These are phyloP conservation scores for Neonectria magnoliae DNA, from an alignment of 2,329 filamentous ascomycete species.

Conservation along the genomic window DNA sequence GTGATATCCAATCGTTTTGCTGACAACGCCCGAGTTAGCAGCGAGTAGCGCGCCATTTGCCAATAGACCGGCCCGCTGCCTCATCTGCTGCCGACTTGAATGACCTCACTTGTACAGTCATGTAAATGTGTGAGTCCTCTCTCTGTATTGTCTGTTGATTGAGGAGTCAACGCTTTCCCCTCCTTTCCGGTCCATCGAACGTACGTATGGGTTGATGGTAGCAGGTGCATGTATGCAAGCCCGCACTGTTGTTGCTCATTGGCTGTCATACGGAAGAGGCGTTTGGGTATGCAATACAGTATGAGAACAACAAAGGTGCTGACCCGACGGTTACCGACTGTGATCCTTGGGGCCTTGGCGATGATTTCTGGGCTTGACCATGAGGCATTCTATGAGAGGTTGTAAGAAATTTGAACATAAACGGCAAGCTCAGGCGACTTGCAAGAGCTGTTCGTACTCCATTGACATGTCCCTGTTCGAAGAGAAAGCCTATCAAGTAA, in stretches of 20 bases:
- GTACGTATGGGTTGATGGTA: background rate
- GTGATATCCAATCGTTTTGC: background rate
- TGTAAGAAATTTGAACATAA: background rate
- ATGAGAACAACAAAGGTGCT: background rate
- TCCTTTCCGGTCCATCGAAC: background rate
- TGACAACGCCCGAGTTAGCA: background rate
- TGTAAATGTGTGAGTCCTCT: background rate
- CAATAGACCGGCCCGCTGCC: background rate
- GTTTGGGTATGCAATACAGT: background rate
- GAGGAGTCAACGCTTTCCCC: background rate
- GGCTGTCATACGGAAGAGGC: conserved; percentile 8
- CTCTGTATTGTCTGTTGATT: background rate
- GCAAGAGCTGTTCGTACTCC: background rate
- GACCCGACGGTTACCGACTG: conserved; percentile 6
- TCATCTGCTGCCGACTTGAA: background rate
- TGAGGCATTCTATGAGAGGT: background rate
- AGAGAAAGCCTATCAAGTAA: background rate
- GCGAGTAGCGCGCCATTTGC: background rate
- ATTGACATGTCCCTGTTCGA: background rate
- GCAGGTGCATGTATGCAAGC: background rate
- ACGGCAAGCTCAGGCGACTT: background rate
- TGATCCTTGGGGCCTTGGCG: background rate
- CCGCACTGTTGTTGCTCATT: background rate
- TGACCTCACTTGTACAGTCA: background rate
- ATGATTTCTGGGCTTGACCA: background rate